Base-by-base conservation (phyloP, 1,284 basidiomycete genomes). In the Ceratobasidium papillatum region DNA sequence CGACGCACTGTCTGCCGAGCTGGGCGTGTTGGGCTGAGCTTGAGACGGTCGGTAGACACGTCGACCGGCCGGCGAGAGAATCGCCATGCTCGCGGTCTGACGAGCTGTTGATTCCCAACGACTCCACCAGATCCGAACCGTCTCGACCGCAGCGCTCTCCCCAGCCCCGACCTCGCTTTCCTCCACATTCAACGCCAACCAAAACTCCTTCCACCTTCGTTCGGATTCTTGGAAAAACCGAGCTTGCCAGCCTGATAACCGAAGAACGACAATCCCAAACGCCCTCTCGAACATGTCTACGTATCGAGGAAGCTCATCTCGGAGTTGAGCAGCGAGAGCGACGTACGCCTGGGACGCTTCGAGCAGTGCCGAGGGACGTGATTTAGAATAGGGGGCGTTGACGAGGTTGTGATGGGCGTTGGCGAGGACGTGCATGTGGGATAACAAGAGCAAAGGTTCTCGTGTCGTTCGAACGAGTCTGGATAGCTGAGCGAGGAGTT, bases 161-260 rank as follows among this genome's bases (percentile, higher is more conserved):
- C 56, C 64, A 19, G 56, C 64, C 9, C 65, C 64, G 36, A 64
- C 75, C 30, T 76, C 71, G 12, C 73, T 68, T 45, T 63, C 91
- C 49, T 93, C 91, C 11, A 92, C 89, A 45, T 88, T 85, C 52
- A 94, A 83, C 78, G 91, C 90, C 74, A 93, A 90, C 92, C 92
- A 94, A 22, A 94, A 82, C n/a, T 89, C 88, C 0, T 84, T 85
- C 92, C 92, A 94, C 47, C 86, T 82, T 64, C 88, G 87, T 52
- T 86, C 84, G 5, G 90, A 85, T 49, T 86, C 86, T 27, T 80
- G 76, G 83, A 87, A 94, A 78, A 90, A 92, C 19, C 81, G 80
- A 1, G 83, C 84, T 80, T 94, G 91, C 77, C 88, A 85, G 1
- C 81, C 80, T 0, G 86, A 85, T 22, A 93, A 82, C 43, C 86